These are phyloP conservation scores for Tylopilus vinaceipallidus DNA, from an alignment of 768 basidiomycete species.

Conservation along the genomic window DNA sequence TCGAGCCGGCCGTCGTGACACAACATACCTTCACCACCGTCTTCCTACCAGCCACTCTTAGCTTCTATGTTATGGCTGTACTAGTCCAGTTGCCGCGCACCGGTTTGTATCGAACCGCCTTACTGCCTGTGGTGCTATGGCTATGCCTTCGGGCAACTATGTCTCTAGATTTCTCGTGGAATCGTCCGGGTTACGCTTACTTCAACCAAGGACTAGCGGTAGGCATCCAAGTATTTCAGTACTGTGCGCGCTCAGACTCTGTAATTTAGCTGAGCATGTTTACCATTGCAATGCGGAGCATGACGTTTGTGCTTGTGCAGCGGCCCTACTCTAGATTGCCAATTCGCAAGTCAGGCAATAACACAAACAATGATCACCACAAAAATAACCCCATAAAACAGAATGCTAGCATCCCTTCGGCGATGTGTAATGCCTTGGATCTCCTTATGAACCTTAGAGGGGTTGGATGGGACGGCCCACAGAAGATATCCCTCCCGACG, in stretches of 20 bases:
- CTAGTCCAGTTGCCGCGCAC: slow-evolving; percentile 51
- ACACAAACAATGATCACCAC: neutral
- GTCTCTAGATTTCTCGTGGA: slow-evolving; percentile 25
- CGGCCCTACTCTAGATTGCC: slow-evolving; percentile 16
- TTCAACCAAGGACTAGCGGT: slow-evolving; percentile 26
- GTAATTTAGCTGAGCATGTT: slow-evolving; percentile 25
- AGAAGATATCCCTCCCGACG: slow-evolving; percentile 10
- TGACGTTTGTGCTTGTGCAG: slow-evolving; percentile 18
- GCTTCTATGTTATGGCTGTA: slow-evolving; percentile 51
- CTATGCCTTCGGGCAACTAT: slow-evolving; percentile 38
- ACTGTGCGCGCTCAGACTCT: neutral
- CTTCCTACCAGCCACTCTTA: slow-evolving; percentile 41
- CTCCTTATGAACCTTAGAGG: slow-evolving; percentile 25
- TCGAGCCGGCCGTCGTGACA: slow-evolving; percentile 19
- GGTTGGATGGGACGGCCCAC: slow-evolving; percentile 27
- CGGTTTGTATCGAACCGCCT: slow-evolving; percentile 39
- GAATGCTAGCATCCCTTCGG: slow-evolving; percentile 5
- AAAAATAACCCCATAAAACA: neutral
- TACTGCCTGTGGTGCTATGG: slow-evolving; percentile 51
- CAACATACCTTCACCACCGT: slow-evolving; percentile 33
- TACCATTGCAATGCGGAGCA: slow-evolving; percentile 22
- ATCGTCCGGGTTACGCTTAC: slow-evolving; percentile 7
- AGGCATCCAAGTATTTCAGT: neutral
- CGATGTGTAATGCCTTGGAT: slow-evolving; percentile 30
- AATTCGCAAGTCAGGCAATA: neutral